phyloP scores from a whole-genome alignment of 371 early-diverging fungal species.

The Mortierella sp. region DNA sequence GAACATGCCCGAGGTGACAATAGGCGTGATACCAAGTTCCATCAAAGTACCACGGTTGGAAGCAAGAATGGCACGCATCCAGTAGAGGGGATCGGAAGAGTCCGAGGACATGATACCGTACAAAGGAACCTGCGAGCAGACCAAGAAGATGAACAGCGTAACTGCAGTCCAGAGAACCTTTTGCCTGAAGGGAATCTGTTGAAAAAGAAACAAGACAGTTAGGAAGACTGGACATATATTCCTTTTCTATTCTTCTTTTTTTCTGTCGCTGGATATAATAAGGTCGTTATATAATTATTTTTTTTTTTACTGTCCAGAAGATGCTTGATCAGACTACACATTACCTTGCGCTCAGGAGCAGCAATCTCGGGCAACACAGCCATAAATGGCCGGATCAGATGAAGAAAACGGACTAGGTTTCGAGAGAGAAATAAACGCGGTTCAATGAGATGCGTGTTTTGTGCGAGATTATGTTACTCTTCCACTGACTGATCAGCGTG shows the following conservation, averaged over 20 bases:
- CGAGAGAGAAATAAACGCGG: no score
- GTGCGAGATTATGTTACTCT: no score
- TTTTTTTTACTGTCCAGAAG: background rate
- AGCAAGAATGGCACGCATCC: constrained; percentile 99
- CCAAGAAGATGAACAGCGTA: constrained; percentile 98
- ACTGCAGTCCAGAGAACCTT: constrained; percentile 99
- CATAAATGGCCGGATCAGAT: constrained; percentile 98
- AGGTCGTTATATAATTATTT: background rate
- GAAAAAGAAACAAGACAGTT: background rate
- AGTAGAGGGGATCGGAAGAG: constrained; percentile 98
- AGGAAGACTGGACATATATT: no score
- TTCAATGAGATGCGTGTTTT: no score
- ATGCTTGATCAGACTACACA: background rate
- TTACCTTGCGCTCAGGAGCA: constrained; percentile 95
- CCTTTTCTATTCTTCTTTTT: no score
- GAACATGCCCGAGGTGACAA: constrained; percentile 99
- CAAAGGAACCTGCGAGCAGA: constrained; percentile 99
- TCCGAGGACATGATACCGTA: constrained; percentile 99
- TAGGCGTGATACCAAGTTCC: constrained; percentile 99
- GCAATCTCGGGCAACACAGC: constrained; percentile 98
- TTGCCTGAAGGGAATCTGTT: constrained; percentile 95
- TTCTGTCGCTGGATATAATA: no score
- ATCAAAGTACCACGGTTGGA: constrained; percentile 99
- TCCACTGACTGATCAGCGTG: no score
- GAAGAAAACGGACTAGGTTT: constrained; percentile 88